A percentile compares a stretch with the other conserved stretches of the same genome.
phyloP scores from a whole-genome alignment of 2,329 filamentous ascomycete genomes.

The Penicillium sp. region DNA sequence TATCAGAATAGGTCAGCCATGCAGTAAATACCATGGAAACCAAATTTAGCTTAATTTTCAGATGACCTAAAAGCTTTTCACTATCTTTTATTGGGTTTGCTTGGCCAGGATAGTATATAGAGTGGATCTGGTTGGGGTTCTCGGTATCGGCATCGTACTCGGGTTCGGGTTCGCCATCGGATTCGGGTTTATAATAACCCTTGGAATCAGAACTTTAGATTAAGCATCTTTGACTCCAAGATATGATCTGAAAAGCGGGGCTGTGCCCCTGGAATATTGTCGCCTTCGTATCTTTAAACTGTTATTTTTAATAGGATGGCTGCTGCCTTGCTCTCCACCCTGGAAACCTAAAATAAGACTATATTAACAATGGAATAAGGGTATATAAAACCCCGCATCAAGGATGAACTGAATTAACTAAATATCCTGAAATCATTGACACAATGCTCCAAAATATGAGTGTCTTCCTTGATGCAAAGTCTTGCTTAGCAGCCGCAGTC shows the following conservation, averaged over 20 bases:
- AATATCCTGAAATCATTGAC: neutral
- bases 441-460: neutral
- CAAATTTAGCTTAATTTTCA: neutral
- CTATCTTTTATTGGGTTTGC: neutral
- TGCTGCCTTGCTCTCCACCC: neutral
- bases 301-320: too few relatives aligned
- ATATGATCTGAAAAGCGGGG: neutral
- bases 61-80: neutral
- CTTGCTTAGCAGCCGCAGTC: neutral
- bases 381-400: neutral
- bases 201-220: neutral
- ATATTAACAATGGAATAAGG: neutral
- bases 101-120: neutral
- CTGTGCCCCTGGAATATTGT: neutral
- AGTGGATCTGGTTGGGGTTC: neutral
- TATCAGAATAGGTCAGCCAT: neutral
- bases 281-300: neutral
- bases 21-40: neutral
- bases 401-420: neutral
- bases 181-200: neutral
- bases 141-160: neutral
- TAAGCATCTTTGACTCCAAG: neutral
- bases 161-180: constrained; percentile 9
- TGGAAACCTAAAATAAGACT: neutral
- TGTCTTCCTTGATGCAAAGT: neutral